Conservation (phyloP, 78 protist species). For the Monosiga brevicollis region DNA sequence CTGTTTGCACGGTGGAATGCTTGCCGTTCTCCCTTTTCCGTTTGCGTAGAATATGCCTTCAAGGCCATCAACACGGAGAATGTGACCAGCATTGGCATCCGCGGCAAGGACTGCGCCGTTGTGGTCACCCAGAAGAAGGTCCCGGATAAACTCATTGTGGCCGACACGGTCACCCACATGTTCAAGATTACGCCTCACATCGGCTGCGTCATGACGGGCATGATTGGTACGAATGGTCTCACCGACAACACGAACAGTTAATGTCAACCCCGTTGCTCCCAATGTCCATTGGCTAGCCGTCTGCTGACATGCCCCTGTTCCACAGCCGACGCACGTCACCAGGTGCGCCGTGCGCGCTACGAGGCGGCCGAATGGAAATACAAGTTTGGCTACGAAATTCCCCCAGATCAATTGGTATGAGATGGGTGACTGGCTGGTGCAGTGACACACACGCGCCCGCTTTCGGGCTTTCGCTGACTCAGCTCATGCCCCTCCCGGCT, state of each 20-base stretch:
- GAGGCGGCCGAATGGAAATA: conserved; percentile 81
- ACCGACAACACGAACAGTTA: too few relatives aligned
- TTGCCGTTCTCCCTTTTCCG: background rate
- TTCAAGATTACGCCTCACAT: conserved; percentile 67
- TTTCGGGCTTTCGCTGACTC: too few relatives aligned
- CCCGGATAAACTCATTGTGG: conserved; percentile 83
- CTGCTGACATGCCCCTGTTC: too few relatives aligned
- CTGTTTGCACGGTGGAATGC: background rate
- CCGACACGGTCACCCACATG: conserved; percentile 71
- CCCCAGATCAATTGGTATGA: conserved; percentile 44
- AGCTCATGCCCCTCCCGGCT: conserved; percentile 75
- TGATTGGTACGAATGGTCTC: too few relatives aligned
- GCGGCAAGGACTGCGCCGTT: conserved; percentile 75
- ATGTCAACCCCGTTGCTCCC: too few relatives aligned
- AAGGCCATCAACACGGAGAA: conserved; percentile 83
- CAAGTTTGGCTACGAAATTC: conserved; percentile 34
- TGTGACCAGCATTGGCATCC: conserved; percentile 79
- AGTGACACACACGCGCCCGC: too few relatives aligned
- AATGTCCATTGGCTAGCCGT: too few relatives aligned
- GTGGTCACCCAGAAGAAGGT: conserved; percentile 90
- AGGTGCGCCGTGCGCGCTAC: conserved; percentile 69
- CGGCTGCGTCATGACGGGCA: conserved; percentile 87
- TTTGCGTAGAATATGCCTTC: conserved; percentile 80
- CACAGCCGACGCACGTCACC: conserved; percentile 66
- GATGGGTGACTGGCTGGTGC: too few relatives aligned